Evolutionary conservation across 768 basidiomycete species (phyloP), one percentile per base, ranked within the genome.

Genomic region (Macrocybe gigantea): DNA sequence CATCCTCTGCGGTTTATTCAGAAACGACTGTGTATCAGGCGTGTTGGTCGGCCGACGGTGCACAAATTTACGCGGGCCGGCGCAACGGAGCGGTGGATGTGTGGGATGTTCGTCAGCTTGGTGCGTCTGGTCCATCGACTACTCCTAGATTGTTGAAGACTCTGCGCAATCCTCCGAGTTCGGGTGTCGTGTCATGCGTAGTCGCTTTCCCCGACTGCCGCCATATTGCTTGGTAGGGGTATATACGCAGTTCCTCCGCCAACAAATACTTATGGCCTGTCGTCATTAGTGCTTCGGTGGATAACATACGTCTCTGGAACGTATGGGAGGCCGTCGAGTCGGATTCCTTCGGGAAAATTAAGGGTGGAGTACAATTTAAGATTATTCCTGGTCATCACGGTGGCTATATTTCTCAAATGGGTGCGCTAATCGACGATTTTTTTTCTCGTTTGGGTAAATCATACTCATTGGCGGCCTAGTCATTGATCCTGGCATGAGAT

Each of bases 351-450:
- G 79, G 80, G 47, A 82, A 76, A 60, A 67, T 70, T 49, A 82
- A 74, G 63, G 79, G 83, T 48, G 82, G 84, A 6, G 83, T 86
- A 12, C 90, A 84, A 47, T 97, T 95, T 75, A 93, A 92, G 70
- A 93, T 97, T 51, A 88, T 97, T 34, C 85, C 93, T 8, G 95
- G 94, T 0, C 95, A 96, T 68, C 91, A 96, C 66, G 93, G 94
- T 34, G 95, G 94, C 7, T 87, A 85, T 57, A 80, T 97, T 3
- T 95, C 93, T 2, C 85, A 92, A 59, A 88, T 98, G 80, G 67
- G 95, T 97, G 69, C 60, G 91, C 80, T 29, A 15, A 13, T 41
- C 7, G 44, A 6, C 43, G 7, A 41, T 44, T 31, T 11, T 30
- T 44, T 30, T 9, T 33, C 41, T 46, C 36, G 43, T 29, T 22